Conservation (phyloP, 2,329 filamentous ascomycete species). For the Pestalotiopsis sp. region DNA sequence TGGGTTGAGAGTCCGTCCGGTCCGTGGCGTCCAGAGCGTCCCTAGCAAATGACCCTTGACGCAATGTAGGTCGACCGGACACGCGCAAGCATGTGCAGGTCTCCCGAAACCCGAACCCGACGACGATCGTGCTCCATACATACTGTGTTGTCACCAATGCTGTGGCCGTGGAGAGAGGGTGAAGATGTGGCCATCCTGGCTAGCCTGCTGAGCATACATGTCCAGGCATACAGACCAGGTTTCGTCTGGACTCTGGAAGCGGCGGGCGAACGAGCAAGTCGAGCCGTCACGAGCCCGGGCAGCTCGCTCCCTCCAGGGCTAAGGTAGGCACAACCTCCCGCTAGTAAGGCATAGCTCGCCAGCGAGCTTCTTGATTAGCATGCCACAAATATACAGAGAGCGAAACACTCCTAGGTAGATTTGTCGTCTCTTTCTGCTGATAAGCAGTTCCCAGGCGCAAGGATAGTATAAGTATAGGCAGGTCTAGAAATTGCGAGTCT, state of each 20-base stretch:
- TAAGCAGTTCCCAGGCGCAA: neutral
- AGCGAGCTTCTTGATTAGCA: neutral
- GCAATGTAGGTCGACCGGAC: constrained; percentile 4
- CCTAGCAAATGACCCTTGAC: neutral
- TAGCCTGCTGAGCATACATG: too few relatives aligned
- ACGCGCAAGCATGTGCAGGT: neutral
- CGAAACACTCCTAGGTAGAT: neutral
- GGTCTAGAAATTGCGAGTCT: too few relatives aligned
- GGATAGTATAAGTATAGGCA: too few relatives aligned
- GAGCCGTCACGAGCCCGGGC: neutral
- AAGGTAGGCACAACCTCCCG: neutral
- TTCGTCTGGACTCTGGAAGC: neutral
- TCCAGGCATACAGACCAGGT: too few relatives aligned
- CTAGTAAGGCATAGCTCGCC: neutral
- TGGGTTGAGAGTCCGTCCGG: neutral
- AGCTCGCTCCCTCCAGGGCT: neutral
- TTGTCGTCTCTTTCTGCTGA: neutral
- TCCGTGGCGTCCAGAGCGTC: neutral
- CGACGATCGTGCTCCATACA: neutral
- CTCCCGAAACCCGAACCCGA: neutral
- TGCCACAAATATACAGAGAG: neutral
- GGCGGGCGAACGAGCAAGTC: neutral
- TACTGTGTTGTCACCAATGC: neutral
- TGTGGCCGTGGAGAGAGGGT: too few relatives aligned
- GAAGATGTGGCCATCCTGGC: too few relatives aligned